Conservation (phyloP, 2,329 filamentous ascomycete genomes). For the Metarhizium humberi region DNA sequence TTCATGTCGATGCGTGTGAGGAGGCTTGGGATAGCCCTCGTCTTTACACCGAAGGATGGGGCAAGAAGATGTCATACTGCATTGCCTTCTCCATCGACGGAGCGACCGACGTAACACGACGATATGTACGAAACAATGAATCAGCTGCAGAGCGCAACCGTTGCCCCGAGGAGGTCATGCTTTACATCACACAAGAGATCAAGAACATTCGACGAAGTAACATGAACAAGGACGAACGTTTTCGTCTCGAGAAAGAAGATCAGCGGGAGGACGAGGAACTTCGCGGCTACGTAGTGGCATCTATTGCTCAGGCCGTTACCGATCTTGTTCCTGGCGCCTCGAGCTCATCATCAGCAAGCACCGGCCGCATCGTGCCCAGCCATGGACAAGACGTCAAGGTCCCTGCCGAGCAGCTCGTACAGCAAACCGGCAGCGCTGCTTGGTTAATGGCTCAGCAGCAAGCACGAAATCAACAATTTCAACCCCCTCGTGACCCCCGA, state of each 20-base stretch:
- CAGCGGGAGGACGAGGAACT: slow-evolving; percentile 66
- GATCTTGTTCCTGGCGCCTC: slow-evolving; percentile 48
- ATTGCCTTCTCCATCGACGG: slow-evolving; percentile 92
- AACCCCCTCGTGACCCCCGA: slow-evolving; percentile 35
- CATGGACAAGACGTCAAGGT: slow-evolving; percentile 46
- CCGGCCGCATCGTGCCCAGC: slow-evolving; percentile 9
- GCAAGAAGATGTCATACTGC: slow-evolving; percentile 94
- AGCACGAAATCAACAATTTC: slow-evolving; percentile 28
- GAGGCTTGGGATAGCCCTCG: slow-evolving; percentile 91
- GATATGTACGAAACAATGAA: slow-evolving; percentile 63
- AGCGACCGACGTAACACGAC: slow-evolving; percentile 55
- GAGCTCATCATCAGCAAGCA: slow-evolving; percentile 13
- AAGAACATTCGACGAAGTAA: slow-evolving; percentile 74
- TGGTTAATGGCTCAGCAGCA: slow-evolving; percentile 41
- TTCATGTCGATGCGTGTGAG: slow-evolving; percentile 94
- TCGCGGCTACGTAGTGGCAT: slow-evolving; percentile 62
- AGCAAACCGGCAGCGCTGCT: slow-evolving; percentile 41
- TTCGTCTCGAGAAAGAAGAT: slow-evolving; percentile 73
- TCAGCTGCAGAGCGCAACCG: slow-evolving; percentile 66
- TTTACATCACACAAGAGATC: slow-evolving; percentile 90
- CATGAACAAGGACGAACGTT: slow-evolving; percentile 77
- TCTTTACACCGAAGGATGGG: slow-evolving; percentile 90
- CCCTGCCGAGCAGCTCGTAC: slow-evolving; percentile 48
- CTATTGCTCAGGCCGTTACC: slow-evolving; percentile 64
- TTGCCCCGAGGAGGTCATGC: slow-evolving; percentile 80